phyloP scores from a whole-genome alignment of 352 stramenopile species.

The Globisporangium echinulatum region DNA sequence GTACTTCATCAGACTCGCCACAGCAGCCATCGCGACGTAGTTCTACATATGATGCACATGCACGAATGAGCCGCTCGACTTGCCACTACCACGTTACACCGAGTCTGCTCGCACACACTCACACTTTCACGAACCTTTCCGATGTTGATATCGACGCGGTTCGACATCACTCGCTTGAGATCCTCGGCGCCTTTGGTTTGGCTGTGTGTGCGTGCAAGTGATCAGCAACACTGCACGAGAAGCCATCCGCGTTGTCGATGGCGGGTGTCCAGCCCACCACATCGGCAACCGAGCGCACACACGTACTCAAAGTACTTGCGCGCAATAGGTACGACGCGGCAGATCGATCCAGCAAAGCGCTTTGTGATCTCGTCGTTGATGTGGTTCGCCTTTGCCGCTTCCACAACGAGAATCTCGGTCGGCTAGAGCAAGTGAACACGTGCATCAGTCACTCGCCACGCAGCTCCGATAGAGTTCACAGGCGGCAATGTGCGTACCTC shows the following conservation, averaged over 20 bases:
- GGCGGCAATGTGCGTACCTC: conserved; percentile 22
- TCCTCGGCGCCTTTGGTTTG: conserved; percentile 82
- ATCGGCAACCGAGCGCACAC: background rate
- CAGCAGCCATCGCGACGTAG: conserved; percentile 77
- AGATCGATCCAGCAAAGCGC: conserved; percentile 40
- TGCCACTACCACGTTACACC: no score
- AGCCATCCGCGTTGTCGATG: no score
- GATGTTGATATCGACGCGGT: conserved; percentile 82
- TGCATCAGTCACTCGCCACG: no score
- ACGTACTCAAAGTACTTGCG: conserved; percentile 78
- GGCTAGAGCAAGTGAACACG: conserved; percentile 22
- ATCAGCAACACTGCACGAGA: no score
- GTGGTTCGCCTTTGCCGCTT: conserved; percentile 43
- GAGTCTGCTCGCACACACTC: no score
- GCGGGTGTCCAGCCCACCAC: background rate
- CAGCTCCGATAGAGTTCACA: background rate
- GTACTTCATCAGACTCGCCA: conserved; percentile 81
- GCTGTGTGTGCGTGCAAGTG: conserved; percentile 16
- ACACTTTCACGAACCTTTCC: conserved; percentile 30
- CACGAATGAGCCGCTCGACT: no score
- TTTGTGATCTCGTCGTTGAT: conserved; percentile 72
- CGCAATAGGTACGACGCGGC: conserved; percentile 58
- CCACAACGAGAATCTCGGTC: conserved; percentile 68
- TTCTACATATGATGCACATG: conserved; percentile 30
- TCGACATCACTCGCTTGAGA: conserved; percentile 74